A percentile compares a stretch with the other conserved stretches of the same genome.
These are phyloP conservation scores for Pleurotus ostreatus DNA, from an alignment of 768 basidiomycete species.

Conservation along the genomic window DNA sequence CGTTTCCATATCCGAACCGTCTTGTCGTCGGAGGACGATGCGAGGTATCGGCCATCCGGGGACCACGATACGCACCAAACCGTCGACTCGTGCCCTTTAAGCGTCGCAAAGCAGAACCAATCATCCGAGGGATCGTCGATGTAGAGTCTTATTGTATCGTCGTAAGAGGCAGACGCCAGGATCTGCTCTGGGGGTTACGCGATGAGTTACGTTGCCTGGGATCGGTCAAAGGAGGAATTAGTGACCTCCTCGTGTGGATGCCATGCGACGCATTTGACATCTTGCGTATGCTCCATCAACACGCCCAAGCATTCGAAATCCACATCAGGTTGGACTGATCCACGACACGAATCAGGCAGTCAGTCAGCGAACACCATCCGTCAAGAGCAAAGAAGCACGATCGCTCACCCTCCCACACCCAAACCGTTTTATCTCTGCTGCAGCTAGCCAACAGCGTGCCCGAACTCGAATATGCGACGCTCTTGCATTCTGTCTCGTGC, in stretches of 20 bases:
- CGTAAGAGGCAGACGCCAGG: slow-evolving; percentile 94
- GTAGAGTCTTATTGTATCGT: slow-evolving; percentile 93
- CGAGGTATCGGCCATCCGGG: slow-evolving; percentile 75
- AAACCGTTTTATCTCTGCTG: slow-evolving; percentile 94
- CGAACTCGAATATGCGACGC: slow-evolving; percentile 77
- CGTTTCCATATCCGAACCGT: slow-evolving; percentile 86
- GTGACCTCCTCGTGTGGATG: slow-evolving; percentile 91
- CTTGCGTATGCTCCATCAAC: slow-evolving; percentile 94
- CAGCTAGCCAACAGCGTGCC: slow-evolving; percentile 88
- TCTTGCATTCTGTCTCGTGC: slow-evolving; percentile 96
- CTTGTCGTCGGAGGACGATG: slow-evolving; percentile 81
- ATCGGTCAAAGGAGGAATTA: not conserved
- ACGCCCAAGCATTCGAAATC: slow-evolving; percentile 96
- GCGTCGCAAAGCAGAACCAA: slow-evolving; percentile 84
- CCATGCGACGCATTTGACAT: slow-evolving; percentile 94
- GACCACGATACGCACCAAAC: slow-evolving; percentile 90
- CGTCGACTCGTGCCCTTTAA: slow-evolving; percentile 79
- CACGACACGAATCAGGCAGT: not conserved
- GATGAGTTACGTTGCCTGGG: slow-evolving; percentile 9
- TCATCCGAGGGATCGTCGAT: slow-evolving; percentile 92
- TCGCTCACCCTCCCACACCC: slow-evolving; percentile 92
- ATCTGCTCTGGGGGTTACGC: slow-evolving; percentile 49
- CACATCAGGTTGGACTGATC: slow-evolving; percentile 77
- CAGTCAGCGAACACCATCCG: not conserved
- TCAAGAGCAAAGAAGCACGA: not conserved